Evolutionary conservation across 495 filamentous ascomycete species (phyloP), one percentile per base, ranked within the genome.

Genomic region (Baudoinia panamericana): DNA sequence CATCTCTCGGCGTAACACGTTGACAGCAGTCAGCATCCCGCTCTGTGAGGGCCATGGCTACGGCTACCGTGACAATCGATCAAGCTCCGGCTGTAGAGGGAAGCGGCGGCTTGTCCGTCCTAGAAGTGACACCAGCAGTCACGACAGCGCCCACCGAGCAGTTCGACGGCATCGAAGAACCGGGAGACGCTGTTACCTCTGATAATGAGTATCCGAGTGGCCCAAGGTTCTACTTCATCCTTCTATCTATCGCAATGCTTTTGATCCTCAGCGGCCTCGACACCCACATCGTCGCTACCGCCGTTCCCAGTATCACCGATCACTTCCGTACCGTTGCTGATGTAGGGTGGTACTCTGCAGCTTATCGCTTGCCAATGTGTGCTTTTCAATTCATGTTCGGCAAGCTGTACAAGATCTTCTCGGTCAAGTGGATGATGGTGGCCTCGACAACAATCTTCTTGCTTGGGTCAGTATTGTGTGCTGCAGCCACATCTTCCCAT

Each of bases 131-230:
- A n/a, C n/a, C n/a, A n/a, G n/a, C n/a, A n/a, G n/a, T n/a, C n/a
- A n/a, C n/a, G n/a, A n/a, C n/a, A 32, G 30, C 18, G 30, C 7
- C 18, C 30, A 8, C 30, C 16, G 33, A 36, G 15, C 6, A 15
- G 15, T 36, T 36, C 33, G 33, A 36, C 33, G 12, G 15, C 16
- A 23, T 36, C 33, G 15, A 5, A 36, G 33, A 22, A 15, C 15
- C 33, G 5, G 33, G 7, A 17, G 9, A 5, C 20, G 16, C 16
- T 22, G 63, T 57, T 32, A 68, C 71, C 34, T 63, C 22, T 13
- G 39, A 34, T 15, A 22, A 7, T 5, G 7, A 16, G 13, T 42
- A 42, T 24, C 39, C 39, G 6, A 42, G 28, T 8, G 39, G 39
- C 26, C 4, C 19, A 7, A 31, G 35, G 39, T 42, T 42, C 29